A percentile compares a stretch with the other conserved stretches of the same genome.
Evolutionary conservation across 805 yeast species (phyloP).

Genomic region (Monosporozyma aerobia): DNA sequence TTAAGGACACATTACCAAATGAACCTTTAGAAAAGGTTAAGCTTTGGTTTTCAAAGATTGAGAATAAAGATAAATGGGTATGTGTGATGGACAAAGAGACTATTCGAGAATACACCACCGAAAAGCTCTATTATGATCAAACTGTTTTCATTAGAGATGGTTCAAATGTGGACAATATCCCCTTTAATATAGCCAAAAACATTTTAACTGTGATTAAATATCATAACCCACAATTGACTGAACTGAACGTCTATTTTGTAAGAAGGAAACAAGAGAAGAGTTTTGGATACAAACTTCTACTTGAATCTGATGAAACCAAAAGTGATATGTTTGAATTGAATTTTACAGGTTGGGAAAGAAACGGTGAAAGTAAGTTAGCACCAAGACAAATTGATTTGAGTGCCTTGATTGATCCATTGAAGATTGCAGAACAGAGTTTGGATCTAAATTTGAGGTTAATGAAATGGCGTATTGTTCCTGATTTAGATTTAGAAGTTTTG

Average conservation of each 20-base stretch:
- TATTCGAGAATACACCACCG: constrained; percentile 14
- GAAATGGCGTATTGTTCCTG: constrained; percentile 95
- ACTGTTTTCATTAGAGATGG: constrained; percentile 35
- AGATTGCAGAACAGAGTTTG: constrained; percentile 83
- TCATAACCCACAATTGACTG: constrained; percentile 27
- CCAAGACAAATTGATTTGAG: constrained; percentile 84
- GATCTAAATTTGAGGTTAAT: constrained; percentile 83
- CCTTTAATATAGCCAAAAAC: constrained; percentile 52
- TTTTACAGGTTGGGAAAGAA: constrained; percentile 86
- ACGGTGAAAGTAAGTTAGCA: constrained; percentile 57
- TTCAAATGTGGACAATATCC: constrained; percentile 28
- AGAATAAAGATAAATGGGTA: constrained; percentile 19
- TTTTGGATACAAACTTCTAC: constrained; percentile 1
- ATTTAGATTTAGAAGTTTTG: constrained; percentile 58
- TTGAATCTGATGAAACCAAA: neutral
- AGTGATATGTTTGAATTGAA: constrained; percentile 27
- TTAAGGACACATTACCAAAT: neutral
- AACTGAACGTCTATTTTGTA: constrained; percentile 33
- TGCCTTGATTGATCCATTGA: constrained; percentile 66
- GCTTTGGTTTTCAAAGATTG: constrained; percentile 11
- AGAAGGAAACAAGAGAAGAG: constrained; percentile 18
- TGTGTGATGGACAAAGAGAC: constrained; percentile 17
- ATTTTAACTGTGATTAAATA: constrained; percentile 38
- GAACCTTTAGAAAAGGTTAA: constrained; percentile 1
- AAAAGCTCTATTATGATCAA: constrained; percentile 1